Conservation (phyloP, 1,139 yeast species). For the Lodderomyces beijingensis region DNA sequence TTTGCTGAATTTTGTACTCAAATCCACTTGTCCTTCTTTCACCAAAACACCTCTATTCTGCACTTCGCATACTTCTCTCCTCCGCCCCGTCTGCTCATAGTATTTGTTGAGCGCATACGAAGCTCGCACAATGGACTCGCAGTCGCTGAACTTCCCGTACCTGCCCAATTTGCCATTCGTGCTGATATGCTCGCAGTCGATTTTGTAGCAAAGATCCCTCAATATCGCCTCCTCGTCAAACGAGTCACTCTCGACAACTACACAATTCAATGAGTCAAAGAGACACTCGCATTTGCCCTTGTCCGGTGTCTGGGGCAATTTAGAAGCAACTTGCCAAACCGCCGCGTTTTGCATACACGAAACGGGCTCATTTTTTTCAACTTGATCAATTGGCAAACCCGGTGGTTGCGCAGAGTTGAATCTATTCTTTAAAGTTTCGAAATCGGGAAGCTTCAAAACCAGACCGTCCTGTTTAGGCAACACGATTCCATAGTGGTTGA, state of each 20-base stretch:
- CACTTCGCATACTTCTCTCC: conserved; percentile 31
- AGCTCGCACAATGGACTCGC: conserved; percentile 47
- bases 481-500: conserved; percentile 34
- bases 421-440: conserved; percentile 29
- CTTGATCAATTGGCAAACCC: conserved; percentile 8
- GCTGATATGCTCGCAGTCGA: conserved; percentile 49
- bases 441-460: conserved; percentile 42
- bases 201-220: conserved; percentile 43
- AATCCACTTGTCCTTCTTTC: conserved; percentile 19
- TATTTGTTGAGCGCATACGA: conserved; percentile 51
- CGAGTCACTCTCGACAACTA: conserved; percentile 29
- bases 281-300: conserved; percentile 53
- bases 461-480: conserved; percentile 21
- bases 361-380: conserved; percentile 1
- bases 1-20: conserved; percentile 17
- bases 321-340: conserved; percentile 40
- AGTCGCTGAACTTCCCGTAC: conserved; percentile 59
- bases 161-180: conserved; percentile 46
- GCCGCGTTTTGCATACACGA: conserved; percentile 7
- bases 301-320: conserved; percentile 55
- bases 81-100: conserved; percentile 29
- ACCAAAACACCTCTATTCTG: conserved; percentile 35
- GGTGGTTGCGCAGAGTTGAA: conserved; percentile 25
- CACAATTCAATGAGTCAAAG: conserved; percentile 47
- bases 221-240: conserved; percentile 31